A percentile compares a stretch with the other conserved stretches of the same genome.
Conservation (phyloP, 1,284 basidiomycete genomes). For the Anthracocystis walkeri region DNA sequence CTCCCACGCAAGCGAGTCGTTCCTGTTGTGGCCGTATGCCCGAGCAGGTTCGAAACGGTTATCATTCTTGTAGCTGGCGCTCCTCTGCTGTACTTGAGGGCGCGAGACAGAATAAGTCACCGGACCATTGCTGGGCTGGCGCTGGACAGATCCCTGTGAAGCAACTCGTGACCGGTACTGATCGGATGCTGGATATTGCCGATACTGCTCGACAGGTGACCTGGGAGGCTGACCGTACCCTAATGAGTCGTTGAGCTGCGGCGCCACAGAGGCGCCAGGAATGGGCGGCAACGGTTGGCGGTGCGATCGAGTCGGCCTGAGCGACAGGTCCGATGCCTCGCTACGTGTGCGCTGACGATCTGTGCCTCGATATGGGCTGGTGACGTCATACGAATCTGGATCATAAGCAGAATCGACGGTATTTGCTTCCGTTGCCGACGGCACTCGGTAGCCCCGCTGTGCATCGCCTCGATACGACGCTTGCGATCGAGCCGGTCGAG, state of each 20-base stretch:
- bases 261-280: slow-evolving; percentile 7
- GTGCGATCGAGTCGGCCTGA: slow-evolving; percentile 17
- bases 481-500: slow-evolving; percentile 24
- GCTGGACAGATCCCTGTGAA: slow-evolving; percentile 15
- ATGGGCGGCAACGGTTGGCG: slow-evolving; percentile 48
- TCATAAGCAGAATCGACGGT: slow-evolving; percentile 37
- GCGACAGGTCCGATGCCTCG: slow-evolving; percentile 38
- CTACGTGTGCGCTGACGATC: slow-evolving; percentile 39
- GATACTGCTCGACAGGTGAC: background rate
- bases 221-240: slow-evolving; percentile 17
- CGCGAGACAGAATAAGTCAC: background rate
- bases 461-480: slow-evolving; percentile 11
- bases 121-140: slow-evolving; percentile 16
- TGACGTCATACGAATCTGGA: slow-evolving; percentile 14
- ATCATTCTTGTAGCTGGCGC: slow-evolving; percentile 4
- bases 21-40: slow-evolving; percentile 27
- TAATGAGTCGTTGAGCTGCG: slow-evolving; percentile 9
- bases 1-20: slow-evolving; percentile 46
- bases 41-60: slow-evolving; percentile 13
- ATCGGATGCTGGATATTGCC: slow-evolving; percentile 7
- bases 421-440: slow-evolving; percentile 26
- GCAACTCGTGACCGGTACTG: slow-evolving; percentile 3
- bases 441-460: slow-evolving; percentile 20
- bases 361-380: slow-evolving; percentile 5
- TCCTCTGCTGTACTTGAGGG: slow-evolving; percentile 3